phyloP scores from a whole-genome alignment of 164 flowering plant genomes.

The Magnolia officinalis region DNA sequence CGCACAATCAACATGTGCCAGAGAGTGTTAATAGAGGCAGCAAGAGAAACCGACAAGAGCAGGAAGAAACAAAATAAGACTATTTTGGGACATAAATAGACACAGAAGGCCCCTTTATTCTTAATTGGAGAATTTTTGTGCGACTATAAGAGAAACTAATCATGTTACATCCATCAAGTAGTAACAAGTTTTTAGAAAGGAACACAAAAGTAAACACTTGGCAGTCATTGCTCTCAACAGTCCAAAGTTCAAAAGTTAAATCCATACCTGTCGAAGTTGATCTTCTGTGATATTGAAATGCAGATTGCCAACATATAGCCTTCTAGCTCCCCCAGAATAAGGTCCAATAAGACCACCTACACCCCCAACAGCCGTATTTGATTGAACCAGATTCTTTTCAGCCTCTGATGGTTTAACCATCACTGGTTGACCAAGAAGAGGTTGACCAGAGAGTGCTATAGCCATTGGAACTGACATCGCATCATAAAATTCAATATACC shows the following conservation, averaged over 20 bases:
- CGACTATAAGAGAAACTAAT: no score
- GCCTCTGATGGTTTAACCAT: slow-evolving; percentile 99
- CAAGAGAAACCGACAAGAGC: background rate
- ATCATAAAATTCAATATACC: slow-evolving; percentile 95
- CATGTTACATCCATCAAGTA: no score
- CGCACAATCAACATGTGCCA: no score
- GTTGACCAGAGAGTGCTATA: slow-evolving; percentile 93
- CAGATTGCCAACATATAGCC: slow-evolving; percentile 86
- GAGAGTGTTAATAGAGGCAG: background rate
- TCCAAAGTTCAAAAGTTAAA: no score
- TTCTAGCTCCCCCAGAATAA: slow-evolving; percentile 77
- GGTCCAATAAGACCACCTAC: slow-evolving; percentile 53
- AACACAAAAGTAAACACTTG: no score
- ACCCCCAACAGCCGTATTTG: slow-evolving; percentile 55
- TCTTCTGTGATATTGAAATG: slow-evolving; percentile 80
- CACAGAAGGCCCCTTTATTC: no score
- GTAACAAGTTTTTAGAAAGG: no score
- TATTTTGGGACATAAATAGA: no score
- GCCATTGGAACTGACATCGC: slow-evolving; percentile 98
- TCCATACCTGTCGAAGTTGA: slow-evolving; percentile 75
- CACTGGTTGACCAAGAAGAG: slow-evolving; percentile 77
- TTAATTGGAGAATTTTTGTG: no score
- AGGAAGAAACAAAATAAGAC: background rate
- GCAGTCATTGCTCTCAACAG: no score
- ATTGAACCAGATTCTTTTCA: slow-evolving; percentile 89